Conservation (phyloP, 371 early-diverging fungal genomes). For the Dinochytrium kinnereticum region DNA sequence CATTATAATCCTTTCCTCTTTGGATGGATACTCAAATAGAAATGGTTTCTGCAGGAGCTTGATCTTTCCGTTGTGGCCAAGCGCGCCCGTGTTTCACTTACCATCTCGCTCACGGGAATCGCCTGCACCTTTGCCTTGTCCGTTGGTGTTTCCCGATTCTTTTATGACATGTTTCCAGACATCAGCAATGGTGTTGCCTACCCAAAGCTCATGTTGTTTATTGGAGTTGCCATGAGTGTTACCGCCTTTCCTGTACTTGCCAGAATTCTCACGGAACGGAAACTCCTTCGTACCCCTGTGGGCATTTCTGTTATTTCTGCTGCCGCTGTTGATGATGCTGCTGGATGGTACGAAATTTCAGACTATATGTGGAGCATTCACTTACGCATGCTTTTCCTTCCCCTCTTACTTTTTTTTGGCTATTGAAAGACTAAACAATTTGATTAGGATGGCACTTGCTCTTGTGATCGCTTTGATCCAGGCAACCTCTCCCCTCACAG, state of each 20-base stretch:
- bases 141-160: slow-evolving; percentile 58
- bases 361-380: too few relatives aligned
- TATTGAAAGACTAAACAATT: slow-evolving; percentile 71
- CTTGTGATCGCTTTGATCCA: slow-evolving; percentile 29
- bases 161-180: slow-evolving; percentile 12
- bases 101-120: slow-evolving; percentile 32
- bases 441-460: slow-evolving; percentile 62
- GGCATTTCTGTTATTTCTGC: slow-evolving; percentile 81
- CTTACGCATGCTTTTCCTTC: too few relatives aligned
- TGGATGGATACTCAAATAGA: too few relatives aligned
- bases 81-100: slow-evolving; percentile 12
- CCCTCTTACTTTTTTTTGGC: not conserved
- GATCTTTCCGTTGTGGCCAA: slow-evolving; percentile 15
- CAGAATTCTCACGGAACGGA: slow-evolving; percentile 83
- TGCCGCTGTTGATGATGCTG: slow-evolving; percentile 66
- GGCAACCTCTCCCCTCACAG: slow-evolving; percentile 13
- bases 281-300: slow-evolving; percentile 75
- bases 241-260: slow-evolving; percentile 91
- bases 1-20: too few relatives aligned
- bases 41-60: slow-evolving; percentile 9
- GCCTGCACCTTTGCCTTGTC: slow-evolving; percentile 73
- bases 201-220: slow-evolving; percentile 74
- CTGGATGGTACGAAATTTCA: slow-evolving; percentile 73
- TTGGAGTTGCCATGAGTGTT: slow-evolving; percentile 84
- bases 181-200: slow-evolving; percentile 2